These are phyloP conservation scores for Saturnispora galanensis DNA, from an alignment of 805 yeast genomes.

Conservation along the genomic window DNA sequence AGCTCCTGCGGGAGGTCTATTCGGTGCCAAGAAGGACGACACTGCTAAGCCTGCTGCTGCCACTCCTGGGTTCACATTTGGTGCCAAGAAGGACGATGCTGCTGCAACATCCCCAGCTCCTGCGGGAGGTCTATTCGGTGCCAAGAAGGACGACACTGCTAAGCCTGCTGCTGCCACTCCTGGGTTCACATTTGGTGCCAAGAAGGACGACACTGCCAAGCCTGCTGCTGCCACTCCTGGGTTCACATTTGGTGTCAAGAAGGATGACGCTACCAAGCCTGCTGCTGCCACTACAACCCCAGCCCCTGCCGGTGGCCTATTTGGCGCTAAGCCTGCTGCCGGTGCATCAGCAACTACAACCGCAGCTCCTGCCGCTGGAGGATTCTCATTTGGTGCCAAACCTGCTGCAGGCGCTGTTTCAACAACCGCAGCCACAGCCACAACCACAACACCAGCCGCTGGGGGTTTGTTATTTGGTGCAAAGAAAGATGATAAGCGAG, in stretches of 20 bases:
- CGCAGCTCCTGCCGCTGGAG: constrained; percentile 10
- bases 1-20: constrained; percentile 10
- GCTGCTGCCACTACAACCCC: constrained; percentile 5
- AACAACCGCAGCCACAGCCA: not conserved
- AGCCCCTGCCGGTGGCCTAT: constrained; percentile 6
- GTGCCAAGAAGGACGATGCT: constrained; percentile 6
- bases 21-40: not conserved
- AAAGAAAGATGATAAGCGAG: constrained; percentile 9
- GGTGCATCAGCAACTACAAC: constrained; percentile 1
- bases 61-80: constrained; percentile 12
- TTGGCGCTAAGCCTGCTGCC: constrained; percentile 8
- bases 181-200: constrained; percentile 15
- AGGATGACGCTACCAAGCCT: constrained; percentile 9
- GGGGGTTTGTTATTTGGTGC: constrained; percentile 16
- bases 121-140: constrained; percentile 11
- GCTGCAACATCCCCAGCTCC: constrained; percentile 1
- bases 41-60: constrained; percentile 9
- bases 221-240: constrained; percentile 8
- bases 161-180: constrained; percentile 5
- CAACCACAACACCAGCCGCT: constrained; percentile 7
- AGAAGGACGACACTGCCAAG: constrained; percentile 7
- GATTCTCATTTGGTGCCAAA: constrained; percentile 13
- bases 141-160: constrained; percentile 6
- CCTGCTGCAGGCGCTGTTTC: constrained; percentile 8
- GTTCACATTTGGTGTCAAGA: constrained; percentile 6